A percentile compares a stretch with the other conserved stretches of the same genome.
Conservation (phyloP, 2,329 filamentous ascomycete genomes). For the Aspergillus sojae region DNA sequence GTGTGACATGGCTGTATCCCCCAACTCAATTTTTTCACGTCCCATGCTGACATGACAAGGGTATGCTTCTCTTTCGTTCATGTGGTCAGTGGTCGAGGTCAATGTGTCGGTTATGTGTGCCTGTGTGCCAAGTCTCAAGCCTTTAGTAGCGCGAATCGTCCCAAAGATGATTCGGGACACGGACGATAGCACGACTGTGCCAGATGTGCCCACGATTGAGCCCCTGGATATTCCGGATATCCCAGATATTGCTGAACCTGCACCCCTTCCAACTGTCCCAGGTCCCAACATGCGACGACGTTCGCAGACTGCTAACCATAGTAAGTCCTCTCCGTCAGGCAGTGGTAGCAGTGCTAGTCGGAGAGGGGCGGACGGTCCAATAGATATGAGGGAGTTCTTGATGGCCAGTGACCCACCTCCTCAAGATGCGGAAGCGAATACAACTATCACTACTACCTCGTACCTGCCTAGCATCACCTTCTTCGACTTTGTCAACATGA, state of each 20-base stretch:
- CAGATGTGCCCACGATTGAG: neutral
- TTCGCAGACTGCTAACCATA: constrained; percentile 17
- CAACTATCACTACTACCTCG: constrained; percentile 39
- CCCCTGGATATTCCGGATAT: constrained; percentile 5
- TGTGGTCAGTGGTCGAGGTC: constrained; percentile 94
- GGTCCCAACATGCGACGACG: neutral
- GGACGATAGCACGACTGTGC: constrained; percentile 27
- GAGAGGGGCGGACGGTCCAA: constrained; percentile 1
- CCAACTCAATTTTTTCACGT: too few relatives aligned
- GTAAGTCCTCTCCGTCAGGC: constrained; percentile 23
- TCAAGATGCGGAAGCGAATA: constrained; percentile 40
- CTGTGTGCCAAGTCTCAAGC: constrained; percentile 90
- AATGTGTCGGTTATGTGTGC: constrained; percentile 88
- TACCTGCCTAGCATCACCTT: constrained; percentile 49
- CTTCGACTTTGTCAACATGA: constrained; percentile 66
- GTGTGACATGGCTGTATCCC: constrained; percentile 8
- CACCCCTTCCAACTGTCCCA: neutral
- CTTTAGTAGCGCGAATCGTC: constrained; percentile 68
- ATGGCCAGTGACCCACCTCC: constrained; percentile 49
- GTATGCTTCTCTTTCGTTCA: constrained; percentile 82
- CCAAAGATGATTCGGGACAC: constrained; percentile 59
- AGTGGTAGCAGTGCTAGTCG: constrained; percentile 16
- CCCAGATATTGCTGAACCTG: constrained; percentile 8
- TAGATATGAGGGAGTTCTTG: constrained; percentile 56
- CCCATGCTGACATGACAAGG: constrained; percentile 51